Conservation (phyloP, 345 rosid genomes). For the Eucalyptus curtisii region DNA sequence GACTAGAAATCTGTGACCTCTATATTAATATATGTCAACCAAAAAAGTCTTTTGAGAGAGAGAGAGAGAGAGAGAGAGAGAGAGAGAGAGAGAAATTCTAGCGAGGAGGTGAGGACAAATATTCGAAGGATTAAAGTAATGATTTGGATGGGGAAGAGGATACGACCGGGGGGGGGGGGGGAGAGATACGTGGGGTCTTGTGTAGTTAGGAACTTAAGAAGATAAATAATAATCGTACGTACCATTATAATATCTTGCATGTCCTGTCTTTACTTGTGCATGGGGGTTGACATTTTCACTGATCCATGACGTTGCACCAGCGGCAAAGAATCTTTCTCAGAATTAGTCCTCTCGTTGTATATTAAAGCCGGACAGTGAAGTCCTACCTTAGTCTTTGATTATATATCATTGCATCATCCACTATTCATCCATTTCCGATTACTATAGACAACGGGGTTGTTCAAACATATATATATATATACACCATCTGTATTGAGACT, state of each 20-base stretch:
- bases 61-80: not conserved
- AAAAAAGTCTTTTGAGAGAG: not conserved
- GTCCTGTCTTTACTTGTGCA: conserved; percentile 8
- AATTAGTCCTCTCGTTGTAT: not conserved
- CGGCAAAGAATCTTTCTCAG: conserved; percentile 9
- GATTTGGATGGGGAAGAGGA: not conserved
- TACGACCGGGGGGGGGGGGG: not conserved
- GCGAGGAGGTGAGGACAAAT: conserved; percentile 11
- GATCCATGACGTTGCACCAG: not conserved
- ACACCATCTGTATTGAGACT: too few relatives aligned
- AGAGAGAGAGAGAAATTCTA: not conserved
- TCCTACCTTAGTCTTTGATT: not conserved
- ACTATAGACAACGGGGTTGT: not conserved
- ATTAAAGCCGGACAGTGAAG: not conserved
- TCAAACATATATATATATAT: not conserved
- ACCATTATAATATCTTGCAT: not conserved
- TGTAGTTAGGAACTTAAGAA: conserved; percentile 5
- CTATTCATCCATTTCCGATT: not conserved
- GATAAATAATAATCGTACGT: not conserved
- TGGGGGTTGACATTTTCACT: conserved; percentile 17
- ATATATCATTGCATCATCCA: not conserved
- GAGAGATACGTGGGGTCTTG: not conserved
- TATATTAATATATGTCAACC: not conserved
- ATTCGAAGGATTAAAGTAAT: conserved; percentile 21
- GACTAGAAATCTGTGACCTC: not conserved